A percentile compares a stretch with the other conserved stretches of the same genome.
Conservation (phyloP, 2,329 filamentous ascomycete species). For the Phialemoniopsis sp. region DNA sequence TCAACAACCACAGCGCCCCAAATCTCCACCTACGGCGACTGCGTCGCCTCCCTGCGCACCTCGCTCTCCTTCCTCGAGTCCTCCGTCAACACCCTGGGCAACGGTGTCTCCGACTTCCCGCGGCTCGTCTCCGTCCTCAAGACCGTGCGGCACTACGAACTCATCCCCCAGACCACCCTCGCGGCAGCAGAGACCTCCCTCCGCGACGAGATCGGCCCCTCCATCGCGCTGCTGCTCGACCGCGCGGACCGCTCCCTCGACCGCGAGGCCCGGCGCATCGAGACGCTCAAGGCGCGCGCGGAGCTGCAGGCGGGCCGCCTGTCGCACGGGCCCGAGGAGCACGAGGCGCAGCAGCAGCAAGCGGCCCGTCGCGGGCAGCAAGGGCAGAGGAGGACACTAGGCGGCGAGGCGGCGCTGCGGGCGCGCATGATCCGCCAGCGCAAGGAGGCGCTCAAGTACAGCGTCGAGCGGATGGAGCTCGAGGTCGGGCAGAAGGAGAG, state of each 20-base stretch:
- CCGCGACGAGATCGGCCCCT: conserved; percentile 85
- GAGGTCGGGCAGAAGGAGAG: conserved; percentile 75
- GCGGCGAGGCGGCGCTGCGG: conserved; percentile 45
- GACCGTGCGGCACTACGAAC: conserved; percentile 77
- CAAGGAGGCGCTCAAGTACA: conserved; percentile 82
- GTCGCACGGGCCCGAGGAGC: conserved; percentile 21
- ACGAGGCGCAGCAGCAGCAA: conserved; percentile 7
- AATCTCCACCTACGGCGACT: conserved; percentile 44
- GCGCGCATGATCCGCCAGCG: conserved; percentile 67
- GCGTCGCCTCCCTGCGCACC: conserved; percentile 54
- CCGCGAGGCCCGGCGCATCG: conserved; percentile 76
- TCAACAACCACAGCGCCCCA: conserved; percentile 2
- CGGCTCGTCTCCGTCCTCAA: conserved; percentile 51
- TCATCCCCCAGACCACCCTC: conserved; percentile 81
- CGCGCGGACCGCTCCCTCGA: conserved; percentile 82
- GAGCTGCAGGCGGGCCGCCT: conserved; percentile 76
- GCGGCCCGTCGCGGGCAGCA: too few species aligned
- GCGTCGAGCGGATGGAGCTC: conserved; percentile 79
- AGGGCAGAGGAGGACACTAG: conserved; percentile 35
- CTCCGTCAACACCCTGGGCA: conserved; percentile 52
- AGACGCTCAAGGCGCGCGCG: conserved; percentile 75
- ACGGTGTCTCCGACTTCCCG: conserved; percentile 55
- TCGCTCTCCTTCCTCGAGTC: conserved; percentile 59
- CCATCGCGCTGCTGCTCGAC: conserved; percentile 72
- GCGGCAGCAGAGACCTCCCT: conserved; percentile 78